Evolutionary conservation across 345 rosid genomes (phyloP), one percentile per base, ranked within the genome.

Genomic region (Pugionium dolabratum): DNA sequence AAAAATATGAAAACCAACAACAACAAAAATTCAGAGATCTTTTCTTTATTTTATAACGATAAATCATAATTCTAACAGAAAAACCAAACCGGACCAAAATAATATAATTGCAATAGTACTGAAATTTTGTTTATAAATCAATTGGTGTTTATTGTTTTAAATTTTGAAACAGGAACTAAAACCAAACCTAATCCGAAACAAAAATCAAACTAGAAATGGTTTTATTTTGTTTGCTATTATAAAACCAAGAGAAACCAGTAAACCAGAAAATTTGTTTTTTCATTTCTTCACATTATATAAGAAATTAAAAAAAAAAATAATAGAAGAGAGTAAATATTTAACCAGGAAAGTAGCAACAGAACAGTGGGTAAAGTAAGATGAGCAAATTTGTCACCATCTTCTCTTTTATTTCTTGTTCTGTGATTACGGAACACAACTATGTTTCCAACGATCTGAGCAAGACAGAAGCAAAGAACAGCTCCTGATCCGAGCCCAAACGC

Each of bases 271-370:
- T 18, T 18, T 18, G 18, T 18, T 18, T 18, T 18, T 18, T 18
- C 18, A 18, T 18, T 18, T 18, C 18, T 18, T 18, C 0, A 18
- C 18, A 18, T 18, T 18, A 18, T 18, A 18, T 18, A 18, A 18
- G 18, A 18, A 18, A 18, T 18, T 18, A 18, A 18, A 18, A 18
- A 18, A 18, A 18, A 18, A 18, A 18, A 0, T 18, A 18, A 18
- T 2, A 71, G 4, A 29, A 27, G n/a, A 72, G 53, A 31, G 46
- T 4, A 31, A 33, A 9, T 32, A 32, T 28, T 75, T 40, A 78
- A 92, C 98, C 96, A 89, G 42, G 95, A 89, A 7, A 89, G 43
- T 32, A 78, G 61, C 53, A 82, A 70, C 27, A 89, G 80, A 61
- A 69, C 53, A 32, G 58, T 59, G 0, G 71, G 69, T 46, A 77